phyloP scores from a whole-genome alignment of 768 basidiomycete genomes.

The Serendipita sp. region DNA sequence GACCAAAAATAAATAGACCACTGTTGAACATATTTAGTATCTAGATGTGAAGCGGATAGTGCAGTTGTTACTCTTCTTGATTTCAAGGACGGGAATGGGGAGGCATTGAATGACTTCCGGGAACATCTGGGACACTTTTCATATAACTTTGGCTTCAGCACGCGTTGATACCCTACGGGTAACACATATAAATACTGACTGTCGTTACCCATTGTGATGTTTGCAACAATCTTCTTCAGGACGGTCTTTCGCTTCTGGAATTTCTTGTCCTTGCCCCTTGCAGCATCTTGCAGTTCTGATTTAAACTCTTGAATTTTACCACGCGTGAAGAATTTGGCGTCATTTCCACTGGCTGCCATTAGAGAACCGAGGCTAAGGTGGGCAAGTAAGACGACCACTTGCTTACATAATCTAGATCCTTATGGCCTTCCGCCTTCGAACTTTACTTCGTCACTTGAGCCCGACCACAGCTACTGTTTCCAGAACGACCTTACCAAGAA shows the following conservation, averaged over 20 bases:
- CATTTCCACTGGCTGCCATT: constrained; percentile 36
- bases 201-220: constrained; percentile 99
- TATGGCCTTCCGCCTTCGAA: not conserved
- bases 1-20: constrained; percentile 95
- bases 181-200: constrained; percentile 41
- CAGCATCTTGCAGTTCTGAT: constrained; percentile 77
- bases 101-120: constrained; percentile 92
- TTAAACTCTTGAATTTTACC: constrained; percentile 91
- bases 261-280: constrained; percentile 86
- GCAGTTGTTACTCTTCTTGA: constrained; percentile 77
- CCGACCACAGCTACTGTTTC: not conserved
- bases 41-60: not conserved
- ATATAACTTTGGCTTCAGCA: constrained; percentile 14
- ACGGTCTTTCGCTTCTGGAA: constrained; percentile 84
- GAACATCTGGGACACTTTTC: constrained; percentile 80
- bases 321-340: constrained; percentile 82
- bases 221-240: constrained; percentile 94
- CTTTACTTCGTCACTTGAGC: not conserved
- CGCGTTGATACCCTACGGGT: constrained; percentile 12
- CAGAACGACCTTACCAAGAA: not conserved
- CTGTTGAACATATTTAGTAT: constrained; percentile 26
- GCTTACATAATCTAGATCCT: too few relatives aligned
- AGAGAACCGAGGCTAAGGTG: not conserved
- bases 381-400: not conserved
- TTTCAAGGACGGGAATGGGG: constrained; percentile 87